Percentiles rank a stretch among this genome's conserved stretches.
phyloP scores from a whole-genome alignment of 2,329 filamentous ascomycete species.

The Ceratocystis cacaofunesta region DNA sequence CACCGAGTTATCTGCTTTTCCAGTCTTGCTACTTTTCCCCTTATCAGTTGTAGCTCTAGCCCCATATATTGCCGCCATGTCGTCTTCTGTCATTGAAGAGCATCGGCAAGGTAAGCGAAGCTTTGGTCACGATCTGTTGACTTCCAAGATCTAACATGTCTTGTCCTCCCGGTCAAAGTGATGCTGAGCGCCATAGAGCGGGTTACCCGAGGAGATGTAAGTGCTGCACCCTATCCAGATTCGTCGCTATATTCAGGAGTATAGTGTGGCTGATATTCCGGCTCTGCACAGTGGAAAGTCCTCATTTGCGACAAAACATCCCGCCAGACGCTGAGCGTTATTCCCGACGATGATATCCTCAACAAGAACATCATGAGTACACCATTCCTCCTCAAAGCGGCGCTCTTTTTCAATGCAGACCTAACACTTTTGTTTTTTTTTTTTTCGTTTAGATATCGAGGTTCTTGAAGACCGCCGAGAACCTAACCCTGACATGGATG shows the following conservation, averaged over 20 bases:
- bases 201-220: slow-evolving; percentile 69
- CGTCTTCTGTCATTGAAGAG: slow-evolving; percentile 67
- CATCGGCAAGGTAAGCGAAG: slow-evolving; percentile 41
- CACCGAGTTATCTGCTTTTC: slow-evolving; percentile 19
- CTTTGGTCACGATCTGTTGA: not conserved
- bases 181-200: slow-evolving; percentile 60
- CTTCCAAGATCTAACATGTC: slow-evolving; percentile 24
- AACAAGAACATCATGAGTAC: slow-evolving; percentile 91
- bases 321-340: slow-evolving; percentile 73
- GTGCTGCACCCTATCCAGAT: slow-evolving; percentile 21
- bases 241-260: not conserved
- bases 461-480: slow-evolving; percentile 76
- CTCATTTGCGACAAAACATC: slow-evolving; percentile 75
- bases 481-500: slow-evolving; percentile 79
- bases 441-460: slow-evolving; percentile 61
- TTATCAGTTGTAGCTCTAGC: not conserved
- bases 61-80: slow-evolving; percentile 43
- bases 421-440: slow-evolving; percentile 11
- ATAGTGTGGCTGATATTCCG: not conserved
- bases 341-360: slow-evolving; percentile 92
- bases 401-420: slow-evolving; percentile 6
- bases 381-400: slow-evolving; percentile 21
- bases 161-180: slow-evolving; percentile 26
- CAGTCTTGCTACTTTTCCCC: not conserved
- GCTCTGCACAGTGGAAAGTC: slow-evolving; percentile 69